Percentiles rank a stretch among this genome's conserved stretches.
These are phyloP conservation scores for Blastomyces parvus DNA, from an alignment of 2,329 filamentous ascomycete genomes.

Conservation along the genomic window DNA sequence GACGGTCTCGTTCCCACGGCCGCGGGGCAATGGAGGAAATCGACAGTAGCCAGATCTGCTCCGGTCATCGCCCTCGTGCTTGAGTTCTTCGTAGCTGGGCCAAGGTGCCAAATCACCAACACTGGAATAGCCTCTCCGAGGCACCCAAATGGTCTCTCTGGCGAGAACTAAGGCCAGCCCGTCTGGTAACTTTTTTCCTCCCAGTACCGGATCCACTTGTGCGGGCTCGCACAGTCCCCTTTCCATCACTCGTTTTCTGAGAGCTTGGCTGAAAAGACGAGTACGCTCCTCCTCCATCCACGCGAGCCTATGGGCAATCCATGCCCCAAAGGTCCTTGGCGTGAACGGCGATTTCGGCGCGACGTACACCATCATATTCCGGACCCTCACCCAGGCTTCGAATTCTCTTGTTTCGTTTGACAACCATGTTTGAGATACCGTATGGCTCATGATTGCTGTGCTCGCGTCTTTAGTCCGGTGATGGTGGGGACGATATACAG, in stretches of 20 bases:
- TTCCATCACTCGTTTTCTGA: slow-evolving; percentile 5
- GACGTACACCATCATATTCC: slow-evolving; percentile 19
- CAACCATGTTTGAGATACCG: slow-evolving; percentile 24
- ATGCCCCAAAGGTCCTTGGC: slow-evolving; percentile 20
- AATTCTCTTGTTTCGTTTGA: slow-evolving; percentile 20
- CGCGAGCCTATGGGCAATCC: slow-evolving; percentile 18
- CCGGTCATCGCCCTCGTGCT: slow-evolving; percentile 26
- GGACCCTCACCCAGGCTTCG: slow-evolving; percentile 21
- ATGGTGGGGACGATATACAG: neutral
- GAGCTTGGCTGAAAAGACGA: slow-evolving; percentile 11
- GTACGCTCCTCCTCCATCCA: slow-evolving; percentile 14
- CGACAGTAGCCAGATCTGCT: slow-evolving; percentile 23
- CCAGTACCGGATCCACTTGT: slow-evolving; percentile 15
- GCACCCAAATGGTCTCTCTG: slow-evolving; percentile 23
- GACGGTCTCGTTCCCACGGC: slow-evolving; percentile 25
- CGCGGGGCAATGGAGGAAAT: slow-evolving; percentile 26
- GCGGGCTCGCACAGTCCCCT: neutral
- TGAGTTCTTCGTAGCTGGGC: slow-evolving; percentile 25
- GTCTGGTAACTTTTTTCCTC: slow-evolving; percentile 20
- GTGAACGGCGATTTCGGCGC: slow-evolving; percentile 22
- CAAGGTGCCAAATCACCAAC: slow-evolving; percentile 20
- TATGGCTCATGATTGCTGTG: slow-evolving; percentile 17
- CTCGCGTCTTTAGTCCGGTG: neutral
- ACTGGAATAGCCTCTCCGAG: slow-evolving; percentile 7
- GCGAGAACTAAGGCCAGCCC: slow-evolving; percentile 21